Evolutionary conservation across 306 rosid genomes (phyloP), one percentile per base, ranked within the genome.

Genomic region (Vigna radiata): DNA sequence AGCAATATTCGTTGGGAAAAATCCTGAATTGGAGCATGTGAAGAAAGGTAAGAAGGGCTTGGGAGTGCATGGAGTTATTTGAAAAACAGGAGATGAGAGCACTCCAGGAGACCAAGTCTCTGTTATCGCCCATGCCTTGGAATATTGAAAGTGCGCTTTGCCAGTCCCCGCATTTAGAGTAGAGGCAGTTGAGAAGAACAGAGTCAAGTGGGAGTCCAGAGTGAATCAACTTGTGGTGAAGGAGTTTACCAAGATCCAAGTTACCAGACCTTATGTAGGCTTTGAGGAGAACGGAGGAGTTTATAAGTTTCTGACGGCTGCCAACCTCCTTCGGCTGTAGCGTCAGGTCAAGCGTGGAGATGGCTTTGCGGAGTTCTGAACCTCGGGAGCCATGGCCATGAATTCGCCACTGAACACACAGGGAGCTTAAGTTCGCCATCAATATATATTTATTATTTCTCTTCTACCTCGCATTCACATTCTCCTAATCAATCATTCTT

Each of bases 81-180:
- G 94, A 88, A 14, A 75, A 86, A 55, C 94, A 88, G 0, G 94
- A 88, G 0, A 88, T 81, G 76, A 88, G 84, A 1, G 94, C 82
- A 52, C 68, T 84, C 85, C 86, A 90, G 0, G 94, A 86, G 41
- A 90, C 91, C 69, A 88, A 39, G 68, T 90, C 77, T 44, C 87
- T 70, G 18, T 44, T 52, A 3, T 27, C 13, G 14, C 53, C 83
- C 90, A 90, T 86, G 59, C 2, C 18, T 4, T 10, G 70, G 33
- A 90, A 90, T 0, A 90, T 76, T 0, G 81, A 39, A 8, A 78
- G 70, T 0, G 90, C 91, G 44, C 33, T 77, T 2, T 56, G 48
- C 62, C 77, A 54, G 23, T 83, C 84, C 18, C 90, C 89, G 27
- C 62, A 84, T 75, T 87, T 88, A 0, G 94, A 90, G 79, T 90